These are phyloP conservation scores for Volvox africanus DNA, from an alignment of 139 green algal genomes.

Conservation along the genomic window DNA sequence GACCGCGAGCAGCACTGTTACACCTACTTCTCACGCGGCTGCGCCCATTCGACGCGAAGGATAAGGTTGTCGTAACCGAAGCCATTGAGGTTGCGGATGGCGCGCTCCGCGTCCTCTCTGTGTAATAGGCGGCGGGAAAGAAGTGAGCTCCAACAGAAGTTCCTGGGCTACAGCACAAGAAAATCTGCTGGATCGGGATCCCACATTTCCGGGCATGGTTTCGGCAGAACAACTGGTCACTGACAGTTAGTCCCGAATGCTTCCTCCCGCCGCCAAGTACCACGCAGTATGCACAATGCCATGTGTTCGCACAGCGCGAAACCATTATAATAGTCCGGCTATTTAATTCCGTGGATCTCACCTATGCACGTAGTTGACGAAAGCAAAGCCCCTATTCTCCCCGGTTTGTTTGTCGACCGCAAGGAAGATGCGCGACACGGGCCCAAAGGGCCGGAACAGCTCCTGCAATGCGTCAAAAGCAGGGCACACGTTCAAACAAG, in stretches of 20 bases:
- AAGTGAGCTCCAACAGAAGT: too few species aligned
- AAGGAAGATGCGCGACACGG: slow-evolving; percentile 94
- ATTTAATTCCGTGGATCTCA: slow-evolving; percentile 21
- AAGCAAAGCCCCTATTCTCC: slow-evolving; percentile 96
- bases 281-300: too few species aligned
- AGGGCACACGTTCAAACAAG: neutral
- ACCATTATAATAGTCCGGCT: too few species aligned
- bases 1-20: neutral
- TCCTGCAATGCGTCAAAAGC: slow-evolving; percentile 69
- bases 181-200: too few species aligned
- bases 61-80: slow-evolving; percentile 99
- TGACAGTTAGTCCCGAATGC: too few species aligned
- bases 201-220: too few species aligned
- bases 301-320: too few species aligned
- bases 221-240: too few species aligned
- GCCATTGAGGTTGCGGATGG: slow-evolving; percentile 94
- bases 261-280: too few species aligned
- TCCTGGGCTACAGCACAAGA: too few species aligned
- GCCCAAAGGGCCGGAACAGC: slow-evolving; percentile 96
- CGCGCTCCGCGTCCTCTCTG: slow-evolving; percentile 89
- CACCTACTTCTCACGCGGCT: slow-evolving; percentile 40
- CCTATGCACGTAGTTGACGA: slow-evolving; percentile 96
- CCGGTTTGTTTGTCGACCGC: slow-evolving; percentile 95
- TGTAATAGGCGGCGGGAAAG: neutral
- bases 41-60: slow-evolving; percentile 92